Evolutionary conservation across 768 basidiomycete genomes (phyloP).

Genomic region (Neoboletus subvelutipes): DNA sequence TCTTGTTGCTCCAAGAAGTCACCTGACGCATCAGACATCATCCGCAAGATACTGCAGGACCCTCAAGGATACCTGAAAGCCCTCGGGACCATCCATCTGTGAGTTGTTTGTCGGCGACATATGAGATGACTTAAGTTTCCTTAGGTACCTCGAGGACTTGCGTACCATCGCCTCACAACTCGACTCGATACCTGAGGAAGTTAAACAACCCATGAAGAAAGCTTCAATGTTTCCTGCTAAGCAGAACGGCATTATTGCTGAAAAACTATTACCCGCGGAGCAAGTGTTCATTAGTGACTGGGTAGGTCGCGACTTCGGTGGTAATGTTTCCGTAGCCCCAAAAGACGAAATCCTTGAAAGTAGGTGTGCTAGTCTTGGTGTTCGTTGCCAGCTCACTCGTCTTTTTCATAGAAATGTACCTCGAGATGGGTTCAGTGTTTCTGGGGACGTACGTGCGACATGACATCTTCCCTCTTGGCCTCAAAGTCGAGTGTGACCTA

Average conservation of each 20-base stretch:
- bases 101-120: background rate
- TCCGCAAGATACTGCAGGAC: conserved; percentile 8
- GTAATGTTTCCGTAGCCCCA: conserved; percentile 11
- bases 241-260: background rate
- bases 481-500: background rate
- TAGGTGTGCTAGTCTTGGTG: background rate
- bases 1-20: conserved; percentile 15
- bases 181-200: conserved; percentile 10
- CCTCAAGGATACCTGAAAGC: conserved; percentile 7
- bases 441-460: conserved; percentile 13
- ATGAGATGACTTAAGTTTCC: background rate
- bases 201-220: conserved; percentile 9
- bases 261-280: conserved; percentile 6
- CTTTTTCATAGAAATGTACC: conserved; percentile 10
- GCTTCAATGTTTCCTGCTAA: conserved; percentile 11
- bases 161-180: conserved; percentile 10
- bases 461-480: background rate
- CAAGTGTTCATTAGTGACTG: conserved; percentile 15
- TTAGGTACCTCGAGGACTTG: conserved; percentile 15
- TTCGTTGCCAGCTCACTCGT: background rate
- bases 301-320: conserved; percentile 10
- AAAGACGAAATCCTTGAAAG: conserved; percentile 12
- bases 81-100: conserved; percentile 1
- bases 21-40: conserved; percentile 14
- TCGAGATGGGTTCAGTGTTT: conserved; percentile 10